Percentiles rank a stretch among this genome's conserved stretches.
Evolutionary conservation across 768 basidiomycete genomes (phyloP).

Genomic region (Boletus vinaceobasis): DNA sequence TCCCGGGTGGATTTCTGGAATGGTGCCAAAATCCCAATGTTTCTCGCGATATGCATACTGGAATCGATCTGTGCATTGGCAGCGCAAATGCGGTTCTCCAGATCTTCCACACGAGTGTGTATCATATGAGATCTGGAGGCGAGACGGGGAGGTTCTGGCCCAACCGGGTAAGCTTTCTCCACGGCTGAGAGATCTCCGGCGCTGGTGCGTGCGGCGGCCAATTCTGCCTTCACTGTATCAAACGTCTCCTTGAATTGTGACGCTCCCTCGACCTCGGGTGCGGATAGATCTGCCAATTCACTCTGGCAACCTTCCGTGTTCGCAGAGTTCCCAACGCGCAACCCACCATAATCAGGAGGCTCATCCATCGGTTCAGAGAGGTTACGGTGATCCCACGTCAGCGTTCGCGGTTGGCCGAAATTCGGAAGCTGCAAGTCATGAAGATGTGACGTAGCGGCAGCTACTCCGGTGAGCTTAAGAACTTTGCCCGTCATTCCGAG

Average conservation of each 20-base stretch:
- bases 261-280: constrained; percentile 56
- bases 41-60: constrained; percentile 71
- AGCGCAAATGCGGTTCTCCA: constrained; percentile 56
- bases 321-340: constrained; percentile 27
- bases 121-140: constrained; percentile 55
- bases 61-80: constrained; percentile 59
- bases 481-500: constrained; percentile 65
- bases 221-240: constrained; percentile 80
- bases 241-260: constrained; percentile 80
- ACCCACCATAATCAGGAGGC: constrained; percentile 22
- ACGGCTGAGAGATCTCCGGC: constrained; percentile 23
- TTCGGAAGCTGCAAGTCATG: constrained; percentile 55
- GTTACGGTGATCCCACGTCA: constrained; percentile 43
- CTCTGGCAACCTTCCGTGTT: constrained; percentile 26
- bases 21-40: constrained; percentile 81
- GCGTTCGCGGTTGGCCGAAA: constrained; percentile 21
- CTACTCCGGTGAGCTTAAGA: constrained; percentile 76
- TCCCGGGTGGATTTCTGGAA: constrained; percentile 85
- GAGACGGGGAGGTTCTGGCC: constrained; percentile 26
- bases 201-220: constrained; percentile 52
- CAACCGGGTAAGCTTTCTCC: constrained; percentile 16
- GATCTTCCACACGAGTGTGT: constrained; percentile 56
- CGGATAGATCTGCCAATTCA: constrained; percentile 33
- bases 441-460: constrained; percentile 82
- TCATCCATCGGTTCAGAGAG: constrained; percentile 38